Base-by-base conservation (phyloP, 305 asterid species). In the Fraxinus greggii region DNA sequence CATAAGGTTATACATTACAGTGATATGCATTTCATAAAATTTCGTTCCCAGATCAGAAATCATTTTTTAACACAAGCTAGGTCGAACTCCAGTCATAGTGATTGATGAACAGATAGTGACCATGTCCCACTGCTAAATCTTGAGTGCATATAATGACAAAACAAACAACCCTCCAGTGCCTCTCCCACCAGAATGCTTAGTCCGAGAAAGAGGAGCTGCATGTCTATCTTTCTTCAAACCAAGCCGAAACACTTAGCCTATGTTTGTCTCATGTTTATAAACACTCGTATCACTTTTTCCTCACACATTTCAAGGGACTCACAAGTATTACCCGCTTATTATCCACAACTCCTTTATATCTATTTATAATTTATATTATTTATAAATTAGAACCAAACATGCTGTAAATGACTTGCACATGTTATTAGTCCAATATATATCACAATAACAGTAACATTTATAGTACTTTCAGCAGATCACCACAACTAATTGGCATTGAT, bases 381-480 rank as follows among this genome's bases (percentile, higher is more conserved):
- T 51, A 51, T 17, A 45, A 13, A 51, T 23, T 1, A 23, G 5
- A 17, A n/a, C 63, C 23, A 51, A 51, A 51, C 63, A 51, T 51
- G 63, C 24, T 51, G 8, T n/a, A 67, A 79, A 65, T 72, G 75
- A 54, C 40, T 77, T 12, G 12, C 12, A 13, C 13, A 28, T 45
- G 45, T 33, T 4, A 36, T 76, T 28, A 51, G 74, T 61, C 74
- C 45, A 72, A 32, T 23, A 48, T 32, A 7, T 70, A 76, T 76
- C 36, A 17, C 4, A 45, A 24, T 28, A 79, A 28, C 10, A 45
- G 84, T 13, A 56, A 70, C 21, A 79, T 24, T 59, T 35, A 51
- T 9, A 45, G 21, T 70, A 70, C 72, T 81, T 61, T 23, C 79
- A 59, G 35, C 38, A 36, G 24, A 76, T 56, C 85, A 61, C 26